Percentiles rank a stretch among this genome's conserved stretches.
Evolutionary conservation across 2,329 filamentous ascomycete species (phyloP).

Genomic region (Cladosporium velox): DNA sequence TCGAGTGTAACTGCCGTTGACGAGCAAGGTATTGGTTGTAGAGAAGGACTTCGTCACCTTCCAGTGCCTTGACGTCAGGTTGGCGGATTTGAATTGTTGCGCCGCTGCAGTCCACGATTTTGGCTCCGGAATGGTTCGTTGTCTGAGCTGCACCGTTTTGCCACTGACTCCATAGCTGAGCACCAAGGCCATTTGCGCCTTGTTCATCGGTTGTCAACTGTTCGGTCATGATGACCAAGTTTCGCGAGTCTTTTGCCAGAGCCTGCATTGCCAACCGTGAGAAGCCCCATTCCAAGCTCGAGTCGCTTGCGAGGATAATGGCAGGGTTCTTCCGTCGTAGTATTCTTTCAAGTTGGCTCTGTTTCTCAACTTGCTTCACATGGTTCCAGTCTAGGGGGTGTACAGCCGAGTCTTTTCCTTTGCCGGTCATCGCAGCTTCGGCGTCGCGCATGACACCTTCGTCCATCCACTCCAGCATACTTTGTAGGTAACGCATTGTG

Average conservation of each 20-base stretch:
- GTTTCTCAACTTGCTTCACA: slow-evolving; percentile 78
- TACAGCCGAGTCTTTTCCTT: slow-evolving; percentile 48
- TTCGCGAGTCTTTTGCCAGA: slow-evolving; percentile 74
- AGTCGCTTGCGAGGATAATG: slow-evolving; percentile 89
- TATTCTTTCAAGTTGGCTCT: slow-evolving; percentile 74
- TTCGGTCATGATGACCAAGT: slow-evolving; percentile 86
- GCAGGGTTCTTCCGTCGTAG: slow-evolving; percentile 56
- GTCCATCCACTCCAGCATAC: slow-evolving; percentile 99
- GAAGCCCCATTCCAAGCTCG: slow-evolving; percentile 91
- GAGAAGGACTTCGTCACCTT: slow-evolving; percentile 71
- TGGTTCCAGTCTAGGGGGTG: slow-evolving; percentile 90
- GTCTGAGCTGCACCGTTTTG: slow-evolving; percentile 39
- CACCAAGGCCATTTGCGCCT: slow-evolving; percentile 61
- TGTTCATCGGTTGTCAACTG: slow-evolving; percentile 53
- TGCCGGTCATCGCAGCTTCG: slow-evolving; percentile 44
- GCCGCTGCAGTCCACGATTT: slow-evolving; percentile 67
- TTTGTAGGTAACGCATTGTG: slow-evolving; percentile 86
- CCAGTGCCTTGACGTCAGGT: slow-evolving; percentile 64
- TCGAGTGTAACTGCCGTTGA: slow-evolving; percentile 82
- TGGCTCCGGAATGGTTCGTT: slow-evolving; percentile 27
- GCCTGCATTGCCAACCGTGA: slow-evolving; percentile 76
- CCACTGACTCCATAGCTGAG: slow-evolving; percentile 69
- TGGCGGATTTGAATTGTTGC: slow-evolving; percentile 35
- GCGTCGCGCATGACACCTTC: slow-evolving; percentile 84
- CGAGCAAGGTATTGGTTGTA: slow-evolving; percentile 94